Conservation (phyloP, 208 protist species). For the Trypanosoma platydactyli region DNA sequence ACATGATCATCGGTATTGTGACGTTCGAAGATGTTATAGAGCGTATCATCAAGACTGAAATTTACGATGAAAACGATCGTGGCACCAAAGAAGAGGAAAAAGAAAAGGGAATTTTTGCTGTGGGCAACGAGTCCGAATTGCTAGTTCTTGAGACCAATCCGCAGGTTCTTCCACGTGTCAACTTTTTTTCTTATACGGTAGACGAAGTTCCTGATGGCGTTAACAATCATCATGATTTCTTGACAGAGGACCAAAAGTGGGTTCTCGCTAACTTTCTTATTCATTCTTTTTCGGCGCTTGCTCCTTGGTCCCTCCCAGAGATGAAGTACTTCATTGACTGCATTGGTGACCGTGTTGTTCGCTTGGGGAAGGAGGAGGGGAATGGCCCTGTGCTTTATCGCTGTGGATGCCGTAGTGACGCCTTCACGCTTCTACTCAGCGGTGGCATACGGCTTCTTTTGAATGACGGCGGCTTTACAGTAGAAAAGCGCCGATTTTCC, state of each 20-base stretch:
- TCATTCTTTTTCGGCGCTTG: conserved; percentile 55
- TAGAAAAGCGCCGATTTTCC: conserved; percentile 70
- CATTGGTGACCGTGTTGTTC: conserved; percentile 47
- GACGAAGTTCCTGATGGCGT: not conserved
- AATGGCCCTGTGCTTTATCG: conserved; percentile 42
- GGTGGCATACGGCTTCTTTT: conserved; percentile 49
- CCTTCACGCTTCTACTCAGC: conserved; percentile 72
- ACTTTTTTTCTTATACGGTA: conserved; percentile 74
- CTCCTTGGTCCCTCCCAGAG: conserved; percentile 53
- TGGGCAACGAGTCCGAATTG: not conserved
- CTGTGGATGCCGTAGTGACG: conserved; percentile 29
- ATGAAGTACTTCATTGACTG: conserved; percentile 61
- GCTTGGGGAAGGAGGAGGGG: conserved; percentile 2
- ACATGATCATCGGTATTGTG: conserved; percentile 51
- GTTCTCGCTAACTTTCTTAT: conserved; percentile 62
- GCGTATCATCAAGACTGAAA: conserved; percentile 62
- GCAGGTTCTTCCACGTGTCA: conserved; percentile 42
- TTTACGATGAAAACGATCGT: conserved; percentile 73
- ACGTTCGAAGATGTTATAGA: conserved; percentile 86
- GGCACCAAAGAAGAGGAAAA: conserved; percentile 1
- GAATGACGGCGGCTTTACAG: conserved; percentile 34
- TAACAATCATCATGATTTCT: not conserved
- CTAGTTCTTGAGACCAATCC: conserved; percentile 1
- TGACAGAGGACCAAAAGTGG: conserved; percentile 71
- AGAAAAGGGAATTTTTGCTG: conserved; percentile 18